phyloP scores from a whole-genome alignment of 2,329 filamentous ascomycete genomes.

The Penicillium sp. region DNA sequence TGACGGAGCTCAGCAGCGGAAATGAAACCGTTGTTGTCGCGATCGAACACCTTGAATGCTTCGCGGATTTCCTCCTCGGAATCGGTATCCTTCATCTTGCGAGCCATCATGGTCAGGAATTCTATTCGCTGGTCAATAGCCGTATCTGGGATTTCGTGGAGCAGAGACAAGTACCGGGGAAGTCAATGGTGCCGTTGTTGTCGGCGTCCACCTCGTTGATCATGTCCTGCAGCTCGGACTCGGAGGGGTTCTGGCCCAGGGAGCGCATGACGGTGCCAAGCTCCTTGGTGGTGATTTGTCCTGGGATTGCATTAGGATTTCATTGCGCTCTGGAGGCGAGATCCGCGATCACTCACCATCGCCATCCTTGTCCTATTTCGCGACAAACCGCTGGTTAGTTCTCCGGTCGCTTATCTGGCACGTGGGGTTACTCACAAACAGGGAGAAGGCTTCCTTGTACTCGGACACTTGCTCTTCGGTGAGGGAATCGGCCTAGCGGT shows the following conservation, averaged over 20 bases:
- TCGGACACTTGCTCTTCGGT: conserved; percentile 99
- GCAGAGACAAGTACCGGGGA: conserved; percentile 66
- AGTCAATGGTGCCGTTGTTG: conserved; percentile 91
- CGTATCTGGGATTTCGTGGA: not conserved
- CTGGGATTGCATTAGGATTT: conserved; percentile 47
- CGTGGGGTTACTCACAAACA: conserved; percentile 76
- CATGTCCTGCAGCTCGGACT: conserved; percentile 90
- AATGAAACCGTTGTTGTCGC: conserved; percentile 90
- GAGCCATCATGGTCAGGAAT: conserved; percentile 90
- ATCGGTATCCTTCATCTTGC: conserved; percentile 93
- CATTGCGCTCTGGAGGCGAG: not conserved
- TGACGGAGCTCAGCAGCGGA: conserved; percentile 85
- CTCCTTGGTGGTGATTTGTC: conserved; percentile 91
- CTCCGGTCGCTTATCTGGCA: conserved; percentile 2
- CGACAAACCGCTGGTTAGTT: conserved; percentile 23
- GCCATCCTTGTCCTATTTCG: conserved; percentile 77
- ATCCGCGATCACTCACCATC: conserved; percentile 68
- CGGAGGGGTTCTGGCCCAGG: conserved; percentile 84
- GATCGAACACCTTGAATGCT: conserved; percentile 88
- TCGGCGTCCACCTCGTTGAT: conserved; percentile 92
- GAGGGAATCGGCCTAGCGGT: conserved; percentile 84
- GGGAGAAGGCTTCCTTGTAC: conserved; percentile 99
- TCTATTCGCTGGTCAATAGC: conserved; percentile 54
- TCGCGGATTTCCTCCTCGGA: conserved; percentile 89
- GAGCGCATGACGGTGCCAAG: conserved; percentile 89